phyloP scores from a whole-genome alignment of 2,329 filamentous ascomycete genomes.

The Calonectria naviculata region DNA sequence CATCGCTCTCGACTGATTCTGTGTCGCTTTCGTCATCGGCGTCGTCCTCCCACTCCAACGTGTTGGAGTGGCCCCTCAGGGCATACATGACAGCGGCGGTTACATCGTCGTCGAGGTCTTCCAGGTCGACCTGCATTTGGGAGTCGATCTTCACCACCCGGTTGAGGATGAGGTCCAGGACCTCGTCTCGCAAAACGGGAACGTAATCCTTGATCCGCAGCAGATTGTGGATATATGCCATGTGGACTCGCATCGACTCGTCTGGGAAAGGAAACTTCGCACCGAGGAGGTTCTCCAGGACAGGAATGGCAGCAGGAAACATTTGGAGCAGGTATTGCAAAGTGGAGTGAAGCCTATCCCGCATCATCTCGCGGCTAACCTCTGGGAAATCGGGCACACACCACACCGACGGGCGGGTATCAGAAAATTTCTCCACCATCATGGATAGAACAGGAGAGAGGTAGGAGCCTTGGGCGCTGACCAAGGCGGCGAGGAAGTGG shows the following conservation, averaged over 20 bases:
- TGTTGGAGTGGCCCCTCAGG: constrained; percentile 43
- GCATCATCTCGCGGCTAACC: constrained; percentile 73
- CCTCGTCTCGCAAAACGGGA: constrained; percentile 80
- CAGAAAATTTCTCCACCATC: constrained; percentile 82
- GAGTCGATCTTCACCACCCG: constrained; percentile 94
- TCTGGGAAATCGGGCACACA: constrained; percentile 63
- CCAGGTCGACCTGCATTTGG: constrained; percentile 92
- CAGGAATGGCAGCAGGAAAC: constrained; percentile 81
- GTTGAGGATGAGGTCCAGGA: constrained; percentile 86
- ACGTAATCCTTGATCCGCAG: constrained; percentile 82
- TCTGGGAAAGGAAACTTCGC: constrained; percentile 80
- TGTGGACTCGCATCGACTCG: constrained; percentile 81
- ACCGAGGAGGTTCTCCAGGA: constrained; percentile 74
- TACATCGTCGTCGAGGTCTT: constrained; percentile 90
- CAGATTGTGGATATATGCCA: constrained; percentile 89
- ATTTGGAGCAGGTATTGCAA: constrained; percentile 82
- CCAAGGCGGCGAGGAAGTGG: constrained; percentile 76
- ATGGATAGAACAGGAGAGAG: constrained; percentile 80
- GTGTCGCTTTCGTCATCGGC: constrained; percentile 73
- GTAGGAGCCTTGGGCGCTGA: constrained; percentile 86
- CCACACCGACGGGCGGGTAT: constrained; percentile 58
- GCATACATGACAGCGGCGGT: constrained; percentile 77
- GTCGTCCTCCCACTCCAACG: constrained; percentile 60
- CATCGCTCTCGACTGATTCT: constrained; percentile 78
- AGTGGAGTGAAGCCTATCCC: constrained; percentile 79